phyloP scores from a whole-genome alignment of 176 grass and related monocot species.

The Musa acuminata region DNA sequence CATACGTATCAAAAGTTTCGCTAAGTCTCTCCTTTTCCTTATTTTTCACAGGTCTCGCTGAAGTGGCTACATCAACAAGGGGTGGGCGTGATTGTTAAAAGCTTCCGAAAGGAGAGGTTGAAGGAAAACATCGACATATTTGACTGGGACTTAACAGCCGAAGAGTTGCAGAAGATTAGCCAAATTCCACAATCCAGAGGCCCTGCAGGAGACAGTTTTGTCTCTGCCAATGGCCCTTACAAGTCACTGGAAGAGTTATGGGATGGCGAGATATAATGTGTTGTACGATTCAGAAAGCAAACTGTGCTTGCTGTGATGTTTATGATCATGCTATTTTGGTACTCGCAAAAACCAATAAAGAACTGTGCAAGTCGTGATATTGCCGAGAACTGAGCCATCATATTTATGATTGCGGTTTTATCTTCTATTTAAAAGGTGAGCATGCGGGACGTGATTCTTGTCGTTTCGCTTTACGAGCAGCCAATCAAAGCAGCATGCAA shows the following conservation, averaged over 20 bases:
- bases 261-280: background rate
- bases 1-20: background rate
- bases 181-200: constrained; percentile 28
- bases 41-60: constrained; percentile 30
- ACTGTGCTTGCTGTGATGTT: no score
- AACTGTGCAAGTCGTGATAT: no score
- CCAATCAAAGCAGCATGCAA: no score
- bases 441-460: no score
- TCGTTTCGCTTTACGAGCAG: no score
- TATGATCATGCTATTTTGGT: no score
- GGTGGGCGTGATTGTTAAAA: constrained; percentile 38
- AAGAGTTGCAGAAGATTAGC: constrained; percentile 36
- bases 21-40: background rate
- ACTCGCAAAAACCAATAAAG: no score
- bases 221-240: constrained; percentile 1
- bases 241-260: constrained; percentile 2
- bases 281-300: no score
- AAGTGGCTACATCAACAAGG: constrained; percentile 51
- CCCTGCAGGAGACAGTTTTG: background rate
- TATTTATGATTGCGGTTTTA: no score
- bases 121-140: constrained; percentile 33
- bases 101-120: constrained; percentile 43
- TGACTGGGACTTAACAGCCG: constrained; percentile 30
- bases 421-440: no score
- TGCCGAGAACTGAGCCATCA: no score